These are phyloP conservation scores for Linnemannia exigua DNA, from an alignment of 192 early-diverging fungal species.

Conservation along the genomic window DNA sequence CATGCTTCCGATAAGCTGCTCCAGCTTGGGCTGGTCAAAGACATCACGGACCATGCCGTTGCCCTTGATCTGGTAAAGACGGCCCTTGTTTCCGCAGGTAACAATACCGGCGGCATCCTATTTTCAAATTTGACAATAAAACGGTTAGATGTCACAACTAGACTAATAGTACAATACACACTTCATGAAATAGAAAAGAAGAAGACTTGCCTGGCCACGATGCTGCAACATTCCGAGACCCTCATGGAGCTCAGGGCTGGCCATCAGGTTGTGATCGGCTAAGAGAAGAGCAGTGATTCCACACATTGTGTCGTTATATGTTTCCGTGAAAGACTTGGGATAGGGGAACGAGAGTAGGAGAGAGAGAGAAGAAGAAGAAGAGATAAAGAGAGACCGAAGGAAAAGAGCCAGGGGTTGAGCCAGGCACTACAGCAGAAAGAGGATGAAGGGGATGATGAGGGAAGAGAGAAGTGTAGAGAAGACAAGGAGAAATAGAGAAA, in stretches of 20 bases:
- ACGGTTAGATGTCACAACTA: not conserved
- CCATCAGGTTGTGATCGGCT: constrained; percentile 79
- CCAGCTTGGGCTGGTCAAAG: constrained; percentile 85
- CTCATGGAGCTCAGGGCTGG: constrained; percentile 93
- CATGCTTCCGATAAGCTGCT: constrained; percentile 86
- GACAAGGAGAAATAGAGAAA: not conserved
- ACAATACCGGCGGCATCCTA: constrained; percentile 99
- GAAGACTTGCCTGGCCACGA: constrained; percentile 90
- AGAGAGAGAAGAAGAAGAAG: not conserved
- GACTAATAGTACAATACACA: not conserved
- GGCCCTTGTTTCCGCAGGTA: constrained; percentile 96
- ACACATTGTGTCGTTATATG: constrained; percentile 75
- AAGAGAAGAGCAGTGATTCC: constrained; percentile 89
- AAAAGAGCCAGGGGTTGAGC: not conserved
- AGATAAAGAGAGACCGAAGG: not conserved
- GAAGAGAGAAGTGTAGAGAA: not conserved
- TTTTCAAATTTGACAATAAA: not conserved
- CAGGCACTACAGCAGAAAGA: not conserved
- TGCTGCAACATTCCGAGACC: constrained; percentile 96
- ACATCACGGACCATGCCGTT: constrained; percentile 99
- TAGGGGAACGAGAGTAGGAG: not conserved
- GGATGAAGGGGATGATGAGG: not conserved
- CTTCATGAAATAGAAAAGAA: not conserved
- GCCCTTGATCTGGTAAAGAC: constrained; percentile 98
- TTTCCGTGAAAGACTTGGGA: not conserved